Base-by-base conservation (phyloP, 1,284 basidiomycete species). In the Leccinum solheimii region DNA sequence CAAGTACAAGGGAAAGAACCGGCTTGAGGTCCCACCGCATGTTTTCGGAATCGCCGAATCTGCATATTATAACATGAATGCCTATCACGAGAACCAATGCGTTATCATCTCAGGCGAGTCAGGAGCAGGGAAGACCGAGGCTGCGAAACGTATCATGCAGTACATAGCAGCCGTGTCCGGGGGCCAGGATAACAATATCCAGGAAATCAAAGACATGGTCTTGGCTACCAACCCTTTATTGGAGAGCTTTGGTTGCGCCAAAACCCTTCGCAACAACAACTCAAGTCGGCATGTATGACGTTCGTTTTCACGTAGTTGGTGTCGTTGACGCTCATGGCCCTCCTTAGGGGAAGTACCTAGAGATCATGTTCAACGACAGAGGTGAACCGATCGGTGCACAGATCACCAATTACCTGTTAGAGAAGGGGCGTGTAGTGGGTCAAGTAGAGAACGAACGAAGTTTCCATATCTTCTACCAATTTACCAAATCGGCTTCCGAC, bases 201-300 rank as follows among this genome's bases (percentile, higher is more conserved):
- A 97, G 74, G 91, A 95, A 75, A 96, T 99, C 77, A 98, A 99
- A 81, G 96, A 99, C 73, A 99, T 99, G 97, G 97, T 99, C n/a
- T 82, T 99, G 49, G 97, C 97, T 9, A 99, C 97, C 16, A 99
- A 99, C 76, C 97, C 97, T 23, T 78, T 99, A 48, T 81, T 99
- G 65, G 97, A 99, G 78, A 97, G 94, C 78, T 99, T 99, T 68
- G 97, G 97, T 26, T 99, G 97, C 78, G 97, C 97, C 27, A 99
- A 99, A 81, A 99, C 97, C 16, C 83, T 99, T 64, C 86, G 97
- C 60, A 99, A 99, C 76, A 98, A 99, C 79, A 99, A 99, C 76
- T 97, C 94, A 7, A 96, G 93, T 86, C 90, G 97, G 67, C 97
- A 99, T 84, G 94, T 95, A 76, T 72, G 93, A 81, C 21, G 23